Percentiles rank a stretch among this genome's conserved stretches.
These are phyloP conservation scores for Boletus reticulatus DNA, from an alignment of 768 basidiomycete genomes.

Conservation along the genomic window DNA sequence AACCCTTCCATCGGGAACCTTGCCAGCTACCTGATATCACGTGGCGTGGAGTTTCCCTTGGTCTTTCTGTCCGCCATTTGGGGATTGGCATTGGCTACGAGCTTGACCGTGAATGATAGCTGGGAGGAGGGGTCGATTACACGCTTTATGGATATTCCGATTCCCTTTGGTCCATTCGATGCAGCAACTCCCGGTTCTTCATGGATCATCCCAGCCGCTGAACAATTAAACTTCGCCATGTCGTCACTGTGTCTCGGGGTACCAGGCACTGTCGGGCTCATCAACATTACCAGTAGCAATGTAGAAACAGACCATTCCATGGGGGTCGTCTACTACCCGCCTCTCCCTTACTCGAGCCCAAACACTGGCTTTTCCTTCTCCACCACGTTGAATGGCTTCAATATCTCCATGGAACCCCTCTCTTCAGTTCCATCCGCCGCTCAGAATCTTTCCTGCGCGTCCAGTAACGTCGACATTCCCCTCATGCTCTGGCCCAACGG, in stretches of 20 bases:
- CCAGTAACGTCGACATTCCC: accelerated
- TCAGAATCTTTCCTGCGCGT: slow-evolving; percentile 5
- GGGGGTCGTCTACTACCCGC: slow-evolving; percentile 13
- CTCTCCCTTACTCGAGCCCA: not conserved
- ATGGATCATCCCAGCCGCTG: not conserved
- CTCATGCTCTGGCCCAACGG: slow-evolving; percentile 2
- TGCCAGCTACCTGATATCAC: not conserved
- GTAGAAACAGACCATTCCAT: not conserved
- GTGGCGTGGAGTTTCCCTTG: slow-evolving; percentile 8
- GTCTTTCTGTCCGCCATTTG: slow-evolving; percentile 8
- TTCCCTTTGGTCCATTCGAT: slow-evolving; percentile 4
- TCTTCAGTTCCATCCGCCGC: slow-evolving; percentile 12
- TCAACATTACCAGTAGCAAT: slow-evolving; percentile 1
- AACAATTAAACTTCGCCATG: not conserved
- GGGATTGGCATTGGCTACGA: slow-evolving; percentile 10
- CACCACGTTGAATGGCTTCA: slow-evolving; percentile 14
- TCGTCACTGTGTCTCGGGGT: slow-evolving; percentile 2
- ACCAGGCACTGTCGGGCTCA: not conserved
- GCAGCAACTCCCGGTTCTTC: not conserved
- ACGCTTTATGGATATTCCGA: accelerated
- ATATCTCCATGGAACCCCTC: slow-evolving; percentile 12
- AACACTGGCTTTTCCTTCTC: not conserved
- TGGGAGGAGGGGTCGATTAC: not conserved
- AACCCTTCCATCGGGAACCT: slow-evolving; percentile 11
- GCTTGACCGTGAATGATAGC: slow-evolving; percentile 9